Evolutionary conservation across 768 basidiomycete genomes (phyloP).

Genomic region (Suillus paluster): DNA sequence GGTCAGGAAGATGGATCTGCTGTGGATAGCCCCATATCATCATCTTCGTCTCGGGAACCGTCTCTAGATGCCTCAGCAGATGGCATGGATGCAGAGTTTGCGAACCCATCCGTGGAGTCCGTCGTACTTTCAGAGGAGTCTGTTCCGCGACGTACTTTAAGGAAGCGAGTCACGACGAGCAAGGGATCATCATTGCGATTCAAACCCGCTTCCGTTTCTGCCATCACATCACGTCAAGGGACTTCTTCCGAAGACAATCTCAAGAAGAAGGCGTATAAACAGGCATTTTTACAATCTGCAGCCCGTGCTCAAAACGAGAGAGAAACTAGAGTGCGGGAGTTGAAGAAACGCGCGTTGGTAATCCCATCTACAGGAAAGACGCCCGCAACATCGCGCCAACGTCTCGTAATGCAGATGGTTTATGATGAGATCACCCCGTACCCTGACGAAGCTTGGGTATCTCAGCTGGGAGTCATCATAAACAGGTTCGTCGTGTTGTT

Average conservation of each 20-base stretch:
- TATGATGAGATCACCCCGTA: slow-evolving; percentile 70
- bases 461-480: slow-evolving; percentile 59
- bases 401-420: slow-evolving; percentile 63
- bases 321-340: slow-evolving; percentile 33
- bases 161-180: slow-evolving; percentile 21
- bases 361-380: slow-evolving; percentile 44
- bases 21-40: slow-evolving; percentile 33
- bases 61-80: slow-evolving; percentile 32
- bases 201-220: slow-evolving; percentile 27
- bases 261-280: slow-evolving; percentile 32
- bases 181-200: slow-evolving; percentile 31
- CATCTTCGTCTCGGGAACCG: slow-evolving; percentile 35
- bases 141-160: slow-evolving; percentile 31
- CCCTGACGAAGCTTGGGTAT: slow-evolving; percentile 65
- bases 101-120: slow-evolving; percentile 30
- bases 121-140: slow-evolving; percentile 26
- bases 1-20: slow-evolving; percentile 33
- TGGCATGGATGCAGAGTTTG: slow-evolving; percentile 28
- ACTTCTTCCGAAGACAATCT: slow-evolving; percentile 30
- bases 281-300: slow-evolving; percentile 20
- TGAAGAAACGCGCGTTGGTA: slow-evolving; percentile 35
- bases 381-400: slow-evolving; percentile 58
- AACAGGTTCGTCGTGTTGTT: slow-evolving; percentile 45
- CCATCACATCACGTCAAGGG: slow-evolving; percentile 29
- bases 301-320: slow-evolving; percentile 33